Percentiles rank a stretch among this genome's conserved stretches.
Conservation (phyloP, 176 grass and related monocot species). For the Carex littledalei region DNA sequence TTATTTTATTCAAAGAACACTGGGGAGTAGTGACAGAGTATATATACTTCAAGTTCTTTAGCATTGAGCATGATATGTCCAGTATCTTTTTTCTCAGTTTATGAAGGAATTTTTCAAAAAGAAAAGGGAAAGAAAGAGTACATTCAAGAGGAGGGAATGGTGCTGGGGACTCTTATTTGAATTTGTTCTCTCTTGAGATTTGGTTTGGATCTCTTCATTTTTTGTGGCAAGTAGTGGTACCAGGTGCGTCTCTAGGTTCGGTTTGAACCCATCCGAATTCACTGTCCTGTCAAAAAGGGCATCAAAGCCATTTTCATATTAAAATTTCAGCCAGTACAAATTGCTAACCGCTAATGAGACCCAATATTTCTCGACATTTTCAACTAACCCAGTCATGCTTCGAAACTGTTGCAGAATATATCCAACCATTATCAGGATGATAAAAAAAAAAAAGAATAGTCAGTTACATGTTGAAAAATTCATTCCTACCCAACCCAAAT, state of each 20-base stretch:
- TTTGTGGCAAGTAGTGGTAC: conserved; percentile 88
- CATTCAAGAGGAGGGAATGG: conserved; percentile 68
- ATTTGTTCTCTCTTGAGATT: conserved; percentile 51
- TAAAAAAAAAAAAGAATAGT: background rate
- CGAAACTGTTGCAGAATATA: background rate
- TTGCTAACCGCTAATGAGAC: background rate
- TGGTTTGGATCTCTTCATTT: conserved; percentile 41
- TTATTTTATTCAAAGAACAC: background rate
- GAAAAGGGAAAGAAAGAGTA: conserved; percentile 17
- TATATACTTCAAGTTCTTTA: background rate
- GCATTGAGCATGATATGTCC: background rate
- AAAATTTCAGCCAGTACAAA: conserved; percentile 2
- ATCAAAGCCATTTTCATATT: conserved; percentile 19
- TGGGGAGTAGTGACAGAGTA: background rate
- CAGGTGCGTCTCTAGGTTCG: conserved; percentile 87
- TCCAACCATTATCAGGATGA: background rate
- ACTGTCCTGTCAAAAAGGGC: conserved; percentile 70
- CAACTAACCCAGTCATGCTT: background rate
- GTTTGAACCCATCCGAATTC: conserved; percentile 94
- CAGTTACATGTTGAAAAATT: background rate
- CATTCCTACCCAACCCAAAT: background rate
- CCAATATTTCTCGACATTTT: background rate
- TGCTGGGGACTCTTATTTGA: conserved; percentile 60
- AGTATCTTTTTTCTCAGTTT: background rate
- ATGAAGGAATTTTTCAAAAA: background rate